Evolutionary conservation across 2,329 filamentous ascomycete genomes (phyloP).

Genomic region (Fusarium brachygibbosum): DNA sequence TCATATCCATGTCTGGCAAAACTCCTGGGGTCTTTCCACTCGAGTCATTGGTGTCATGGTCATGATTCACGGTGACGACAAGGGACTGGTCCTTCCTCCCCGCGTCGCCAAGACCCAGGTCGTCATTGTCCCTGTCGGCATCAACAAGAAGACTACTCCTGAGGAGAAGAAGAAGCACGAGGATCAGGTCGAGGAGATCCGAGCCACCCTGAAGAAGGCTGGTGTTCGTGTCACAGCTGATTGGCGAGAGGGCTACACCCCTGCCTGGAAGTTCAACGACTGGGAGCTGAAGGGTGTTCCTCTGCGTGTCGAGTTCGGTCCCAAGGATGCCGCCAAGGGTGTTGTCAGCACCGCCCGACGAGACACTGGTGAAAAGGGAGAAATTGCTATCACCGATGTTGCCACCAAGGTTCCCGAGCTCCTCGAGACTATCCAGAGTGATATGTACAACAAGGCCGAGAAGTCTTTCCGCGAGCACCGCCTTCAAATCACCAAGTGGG

Average conservation of each 20-base stretch:
- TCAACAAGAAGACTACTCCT: conserved; percentile 87
- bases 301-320: conserved; percentile 93
- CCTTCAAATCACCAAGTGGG: conserved; percentile 86
- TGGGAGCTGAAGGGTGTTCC: conserved; percentile 98
- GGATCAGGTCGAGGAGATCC: conserved; percentile 80
- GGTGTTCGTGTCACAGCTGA: conserved; percentile 86
- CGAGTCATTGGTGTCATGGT: conserved; percentile 99
- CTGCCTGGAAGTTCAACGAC: conserved; percentile 98
- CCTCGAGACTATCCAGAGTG: conserved; percentile 89
- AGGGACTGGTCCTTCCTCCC: conserved; percentile 92
- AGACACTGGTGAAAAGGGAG: conserved; percentile 86
- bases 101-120: conserved; percentile 88
- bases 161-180: conserved; percentile 84
- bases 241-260: conserved; percentile 89
- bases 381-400: conserved; percentile 81
- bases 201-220: conserved; percentile 75
- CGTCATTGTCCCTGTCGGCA: conserved; percentile 90
- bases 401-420: conserved; percentile 80
- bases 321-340: conserved; percentile 89
- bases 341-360: conserved; percentile 89
- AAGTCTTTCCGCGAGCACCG: conserved; percentile 84
- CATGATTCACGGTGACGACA: conserved; percentile 97
- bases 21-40: conserved; percentile 98
- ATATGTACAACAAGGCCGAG: conserved; percentile 84
- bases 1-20: conserved; percentile 94